Base-by-base conservation (phyloP, 2,329 filamentous ascomycete genomes). In the Fusarium circinatum region DNA sequence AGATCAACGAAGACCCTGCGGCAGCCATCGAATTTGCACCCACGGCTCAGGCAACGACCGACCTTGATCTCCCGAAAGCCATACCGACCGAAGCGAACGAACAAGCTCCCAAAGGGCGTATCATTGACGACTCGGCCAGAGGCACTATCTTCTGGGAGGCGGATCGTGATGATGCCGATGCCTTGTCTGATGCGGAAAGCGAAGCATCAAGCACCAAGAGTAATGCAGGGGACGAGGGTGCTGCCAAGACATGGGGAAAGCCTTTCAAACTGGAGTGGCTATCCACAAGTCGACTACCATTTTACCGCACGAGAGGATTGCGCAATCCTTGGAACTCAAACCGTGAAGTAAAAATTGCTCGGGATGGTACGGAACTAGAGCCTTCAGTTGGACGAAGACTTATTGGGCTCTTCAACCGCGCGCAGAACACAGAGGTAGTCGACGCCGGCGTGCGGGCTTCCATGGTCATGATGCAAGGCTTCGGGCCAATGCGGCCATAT, bases 71-170 rank as follows among this genome's bases (percentile, higher is more conserved):
- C 10, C 92, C 95, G 6, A 93, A 94, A 78, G 93, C 94, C 11
- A 97, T 95, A 17, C 87, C 91, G 1, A 98, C 94, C 28, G 90
- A 92, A 65, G 91, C 94, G 24, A 97, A 93, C 1, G 91, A 93
- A 54, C 92, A 88, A 58, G 92, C 93, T 6, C 95, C 95, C 1
- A 92, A 89, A 78, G 96, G 96, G 30, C 91, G 91, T 62, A 97
- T 98, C 66, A 96, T 98, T 52, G 94, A 98, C 78, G 96, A 98
- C 80, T 95, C 94, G 8, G 93, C 94, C 2, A 89, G 96, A n/a
- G 96, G 96, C 0, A 98, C 95, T 0, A 98, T 98, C 45, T 98
- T 98, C 78, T 98, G 96, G 96, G 96, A 98, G 81, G 92, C 92
- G 12, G 92, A 96, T 56, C 82, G 86, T 38, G 89, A 89, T 1